Evolutionary conservation across 306 rosid species (phyloP).

Genomic region (Vigna angularis): DNA sequence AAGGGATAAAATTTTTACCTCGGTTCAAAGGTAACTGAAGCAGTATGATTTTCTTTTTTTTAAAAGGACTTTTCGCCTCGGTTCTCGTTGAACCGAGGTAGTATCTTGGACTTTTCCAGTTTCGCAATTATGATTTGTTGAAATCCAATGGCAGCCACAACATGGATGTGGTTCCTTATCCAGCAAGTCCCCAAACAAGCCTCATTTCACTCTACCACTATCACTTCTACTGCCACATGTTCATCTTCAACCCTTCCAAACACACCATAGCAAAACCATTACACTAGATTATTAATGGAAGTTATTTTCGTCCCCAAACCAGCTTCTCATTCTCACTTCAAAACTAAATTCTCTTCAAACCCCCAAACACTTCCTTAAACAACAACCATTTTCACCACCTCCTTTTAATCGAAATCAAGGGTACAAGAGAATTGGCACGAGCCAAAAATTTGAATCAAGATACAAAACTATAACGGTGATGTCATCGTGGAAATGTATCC

Average conservation of each 20-base stretch:
- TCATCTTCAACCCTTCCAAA: background rate
- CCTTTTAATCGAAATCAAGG: constrained; percentile 64
- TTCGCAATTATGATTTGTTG: background rate
- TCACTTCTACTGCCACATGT: constrained; percentile 41
- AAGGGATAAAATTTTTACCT: too few relatives aligned
- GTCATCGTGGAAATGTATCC: constrained; percentile 98
- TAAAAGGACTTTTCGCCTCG: too few relatives aligned
- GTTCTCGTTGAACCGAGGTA: too few relatives aligned
- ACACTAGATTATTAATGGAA: constrained; percentile 57
- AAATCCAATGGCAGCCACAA: constrained; percentile 39
- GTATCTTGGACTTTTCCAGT: too few relatives aligned
- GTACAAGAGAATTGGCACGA: constrained; percentile 58
- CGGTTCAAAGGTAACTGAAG: background rate
- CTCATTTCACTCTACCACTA: background rate
- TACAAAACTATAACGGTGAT: constrained; percentile 87
- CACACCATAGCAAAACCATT: constrained; percentile 5
- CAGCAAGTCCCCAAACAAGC: background rate
- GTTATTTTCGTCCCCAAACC: constrained; percentile 65
- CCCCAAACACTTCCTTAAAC: constrained; percentile 37
- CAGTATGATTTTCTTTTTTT: too few relatives aligned
- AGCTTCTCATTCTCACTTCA: constrained; percentile 69
- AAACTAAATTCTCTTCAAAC: constrained; percentile 41
- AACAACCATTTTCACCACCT: constrained; percentile 30
- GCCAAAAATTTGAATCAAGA: constrained; percentile 69
- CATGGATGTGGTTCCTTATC: constrained; percentile 84